Evolutionary conservation across 148 eudicot genomes (phyloP).

Genomic region (Fagopyrum homotropicum): DNA sequence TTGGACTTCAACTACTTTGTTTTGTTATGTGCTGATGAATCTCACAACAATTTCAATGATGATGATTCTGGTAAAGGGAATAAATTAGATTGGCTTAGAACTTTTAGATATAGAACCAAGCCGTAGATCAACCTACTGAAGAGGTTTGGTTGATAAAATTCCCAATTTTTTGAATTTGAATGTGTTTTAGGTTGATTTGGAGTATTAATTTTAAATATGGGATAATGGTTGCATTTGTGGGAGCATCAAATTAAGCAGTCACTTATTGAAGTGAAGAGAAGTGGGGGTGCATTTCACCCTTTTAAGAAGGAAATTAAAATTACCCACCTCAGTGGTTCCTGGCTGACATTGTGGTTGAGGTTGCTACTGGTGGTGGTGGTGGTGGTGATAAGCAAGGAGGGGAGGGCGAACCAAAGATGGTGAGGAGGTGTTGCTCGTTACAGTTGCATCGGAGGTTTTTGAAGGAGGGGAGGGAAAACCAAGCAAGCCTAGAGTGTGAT

Average conservation of each 20-base stretch:
- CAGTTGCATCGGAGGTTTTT: conserved; percentile 56
- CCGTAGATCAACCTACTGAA: conserved; percentile 39
- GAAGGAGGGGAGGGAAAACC: not conserved
- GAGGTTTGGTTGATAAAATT: conserved; percentile 22
- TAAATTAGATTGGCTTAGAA: conserved; percentile 70
- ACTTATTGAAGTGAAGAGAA: conserved; percentile 37
- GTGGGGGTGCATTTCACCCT: conserved; percentile 71
- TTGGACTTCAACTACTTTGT: too few relatives aligned
- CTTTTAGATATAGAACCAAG: conserved; percentile 62
- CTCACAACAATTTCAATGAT: conserved; percentile 21
- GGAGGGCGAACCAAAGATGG: conserved; percentile 49
- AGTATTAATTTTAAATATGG: not conserved
- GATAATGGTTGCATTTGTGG: not conserved
- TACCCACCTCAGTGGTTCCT: not conserved
- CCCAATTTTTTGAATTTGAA: not conserved
- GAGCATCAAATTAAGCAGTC: conserved; percentile 19
- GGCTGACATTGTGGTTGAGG: conserved; percentile 23
- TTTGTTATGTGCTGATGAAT: conserved; percentile 5
- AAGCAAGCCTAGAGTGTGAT: conserved; percentile 82
- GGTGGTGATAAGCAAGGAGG: conserved; percentile 32
- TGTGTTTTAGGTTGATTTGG: not conserved
- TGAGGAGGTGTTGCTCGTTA: conserved; percentile 83
- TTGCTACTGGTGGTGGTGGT: conserved; percentile 12
- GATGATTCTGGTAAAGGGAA: conserved; percentile 19
- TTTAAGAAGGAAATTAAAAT: conserved; percentile 39